These are phyloP conservation scores for Neurospora sp. DNA, from an alignment of 495 filamentous ascomycete genomes.

Conservation along the genomic window DNA sequence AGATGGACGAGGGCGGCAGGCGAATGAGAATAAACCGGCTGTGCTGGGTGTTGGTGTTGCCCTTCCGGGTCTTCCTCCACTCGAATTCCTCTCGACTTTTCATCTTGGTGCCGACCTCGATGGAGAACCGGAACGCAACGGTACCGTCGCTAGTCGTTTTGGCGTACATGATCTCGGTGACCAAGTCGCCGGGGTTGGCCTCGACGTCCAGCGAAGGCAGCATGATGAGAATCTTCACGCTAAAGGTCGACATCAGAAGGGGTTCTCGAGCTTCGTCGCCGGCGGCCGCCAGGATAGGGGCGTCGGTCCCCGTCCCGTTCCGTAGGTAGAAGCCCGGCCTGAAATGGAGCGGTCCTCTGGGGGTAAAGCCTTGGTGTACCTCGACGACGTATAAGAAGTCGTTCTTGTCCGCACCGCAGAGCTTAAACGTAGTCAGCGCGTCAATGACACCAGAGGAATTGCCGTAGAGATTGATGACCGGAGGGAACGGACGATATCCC, in stretches of 20 bases:
- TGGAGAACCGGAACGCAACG: slow-evolving; percentile 3
- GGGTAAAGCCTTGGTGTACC: not conserved
- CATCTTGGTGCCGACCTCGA: slow-evolving; percentile 2
- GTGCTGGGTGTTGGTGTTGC: not conserved
- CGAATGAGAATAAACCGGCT: not conserved
- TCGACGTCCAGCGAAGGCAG: not conserved
- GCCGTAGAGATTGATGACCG: slow-evolving; percentile 7
- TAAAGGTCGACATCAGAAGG: not conserved
- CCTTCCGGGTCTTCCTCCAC: slow-evolving; percentile 3
- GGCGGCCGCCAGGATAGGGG: slow-evolving; percentile 4
- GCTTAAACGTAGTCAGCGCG: slow-evolving; percentile 1
- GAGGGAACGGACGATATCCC: slow-evolving; percentile 6
- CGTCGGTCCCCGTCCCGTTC: slow-evolving; percentile 2
- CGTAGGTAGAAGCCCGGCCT: slow-evolving; percentile 4
- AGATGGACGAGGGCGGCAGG: not conserved
- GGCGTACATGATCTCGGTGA: slow-evolving; percentile 4
- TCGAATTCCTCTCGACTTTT: slow-evolving; percentile 7
- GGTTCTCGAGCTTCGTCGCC: slow-evolving; percentile 1
- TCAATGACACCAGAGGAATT: slow-evolving; percentile 1
- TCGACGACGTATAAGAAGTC: slow-evolving; percentile 3
- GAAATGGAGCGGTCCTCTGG: slow-evolving; percentile 3
- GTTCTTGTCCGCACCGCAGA: slow-evolving; percentile 1
- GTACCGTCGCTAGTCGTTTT: not conserved
- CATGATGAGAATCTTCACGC: not conserved
- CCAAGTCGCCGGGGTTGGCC: not conserved